Evolutionary conservation across 1,139 yeast genomes (phyloP), one percentile per base, ranked within the genome.

Genomic region (Groenewaldozyma sp.): DNA sequence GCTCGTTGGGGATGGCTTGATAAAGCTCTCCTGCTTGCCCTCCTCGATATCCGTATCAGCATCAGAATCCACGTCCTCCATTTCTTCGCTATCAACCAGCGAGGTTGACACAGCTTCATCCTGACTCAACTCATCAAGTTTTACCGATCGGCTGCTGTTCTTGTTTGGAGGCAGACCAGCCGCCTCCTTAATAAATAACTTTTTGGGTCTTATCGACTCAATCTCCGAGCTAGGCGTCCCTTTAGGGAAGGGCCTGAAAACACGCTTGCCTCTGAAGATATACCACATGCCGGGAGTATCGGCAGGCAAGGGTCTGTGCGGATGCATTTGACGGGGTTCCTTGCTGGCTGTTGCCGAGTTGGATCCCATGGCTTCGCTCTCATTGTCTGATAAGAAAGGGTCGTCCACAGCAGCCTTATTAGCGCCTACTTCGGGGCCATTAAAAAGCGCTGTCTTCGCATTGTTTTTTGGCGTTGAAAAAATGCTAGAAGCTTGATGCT

Each of bases 251-350:
- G 65, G 65, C 26, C 67, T 46, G 40, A 62, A 63, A 24, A 63
- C 54, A 46, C 53, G 53, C 46, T 62, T 63, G 20, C 67, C 67
- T 13, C 67, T 52, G 42, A 63, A 63, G n/a, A 56, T 60, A 43
- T 56, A 62, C 65, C 64, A 60, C 62, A 63, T 56, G 5, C 64
- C 64, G 4, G 53, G 52, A 10, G 49, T 45, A 16, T 46, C 44
- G 14, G 51, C 50, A 6, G 53, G 48, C 10, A 47, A 35, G 1
- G 51, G 45, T 5, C 40, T 32, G 34, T 53, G 54, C 19, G 56
- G 56, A 36, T 53, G 58, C 18, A 43, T 27, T 14, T 28, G 43
- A 18, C 14, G 10, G n/a, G n/a, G n/a, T n/a, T n/a, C n/a, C n/a
- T n/a, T n/a, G n/a, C n/a, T n/a, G n/a, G n/a, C n/a, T n/a, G n/a